A percentile compares a stretch with the other conserved stretches of the same genome.
phyloP scores from a whole-genome alignment of 2,329 filamentous ascomycete genomes.

The Monilinia aucupariae region DNA sequence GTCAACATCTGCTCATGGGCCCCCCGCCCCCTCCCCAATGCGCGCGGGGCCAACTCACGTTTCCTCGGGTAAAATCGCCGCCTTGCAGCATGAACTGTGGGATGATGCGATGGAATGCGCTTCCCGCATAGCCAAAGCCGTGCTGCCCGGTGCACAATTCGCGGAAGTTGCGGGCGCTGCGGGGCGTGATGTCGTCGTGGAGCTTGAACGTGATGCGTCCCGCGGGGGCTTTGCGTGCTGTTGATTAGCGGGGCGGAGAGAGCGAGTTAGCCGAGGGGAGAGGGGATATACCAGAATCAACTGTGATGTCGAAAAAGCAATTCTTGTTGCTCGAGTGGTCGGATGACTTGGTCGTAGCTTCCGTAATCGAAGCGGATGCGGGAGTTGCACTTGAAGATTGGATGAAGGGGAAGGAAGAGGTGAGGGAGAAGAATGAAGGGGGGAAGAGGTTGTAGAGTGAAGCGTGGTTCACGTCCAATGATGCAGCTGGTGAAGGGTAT shows the following conservation, averaged over 20 bases:
- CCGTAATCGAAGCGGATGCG: not conserved
- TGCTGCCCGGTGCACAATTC: conserved; percentile 79
- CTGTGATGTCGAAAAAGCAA: conserved; percentile 12
- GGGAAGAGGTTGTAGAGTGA: conserved; percentile 7
- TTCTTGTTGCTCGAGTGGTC: conserved; percentile 5
- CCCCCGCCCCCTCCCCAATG: not conserved
- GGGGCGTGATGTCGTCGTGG: conserved; percentile 73
- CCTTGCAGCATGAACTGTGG: conserved; percentile 93
- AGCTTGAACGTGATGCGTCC: conserved; percentile 89
- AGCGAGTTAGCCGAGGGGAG: no score
- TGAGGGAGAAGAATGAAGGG: conserved; percentile 13
- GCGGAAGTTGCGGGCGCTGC: conserved; percentile 95
- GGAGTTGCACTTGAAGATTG: conserved; percentile 3
- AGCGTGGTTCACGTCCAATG: not conserved
- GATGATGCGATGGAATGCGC: conserved; percentile 88
- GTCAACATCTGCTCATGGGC: conserved; percentile 54
- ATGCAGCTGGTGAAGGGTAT: not conserved
- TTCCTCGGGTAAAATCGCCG: conserved; percentile 88
- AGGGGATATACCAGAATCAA: conserved; percentile 7
- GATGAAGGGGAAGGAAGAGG: conserved; percentile 5
- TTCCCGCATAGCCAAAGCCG: conserved; percentile 77
- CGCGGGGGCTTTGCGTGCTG: conserved; percentile 13
- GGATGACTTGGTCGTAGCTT: not conserved
- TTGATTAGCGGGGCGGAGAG: not conserved
- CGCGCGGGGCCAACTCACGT: conserved; percentile 53